Percentiles rank a stretch among this genome's conserved stretches.
These are phyloP conservation scores for Enterocytospora artemiae DNA, from an alignment of 371 early-diverging fungal genomes.

Conservation along the genomic window DNA sequence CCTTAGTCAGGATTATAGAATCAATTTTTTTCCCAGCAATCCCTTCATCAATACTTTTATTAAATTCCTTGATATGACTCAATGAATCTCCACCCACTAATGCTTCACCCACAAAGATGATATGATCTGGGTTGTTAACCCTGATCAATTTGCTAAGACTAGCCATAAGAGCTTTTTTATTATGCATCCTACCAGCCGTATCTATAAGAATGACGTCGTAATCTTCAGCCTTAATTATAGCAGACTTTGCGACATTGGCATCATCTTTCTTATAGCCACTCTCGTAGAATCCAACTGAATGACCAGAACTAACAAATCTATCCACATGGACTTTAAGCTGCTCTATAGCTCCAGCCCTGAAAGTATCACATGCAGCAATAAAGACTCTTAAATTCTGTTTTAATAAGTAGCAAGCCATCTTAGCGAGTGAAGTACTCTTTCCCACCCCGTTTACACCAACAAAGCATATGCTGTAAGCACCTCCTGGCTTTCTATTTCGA, in stretches of 20 bases:
- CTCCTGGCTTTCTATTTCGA: constrained; percentile 62
- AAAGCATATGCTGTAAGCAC: constrained; percentile 79
- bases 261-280: constrained; percentile 95
- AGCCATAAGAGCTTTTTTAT: constrained; percentile 89
- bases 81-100: constrained; percentile 92
- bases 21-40: constrained; percentile 72
- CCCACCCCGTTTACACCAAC: constrained; percentile 98
- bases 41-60: constrained; percentile 73
- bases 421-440: constrained; percentile 86
- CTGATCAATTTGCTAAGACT: constrained; percentile 80
- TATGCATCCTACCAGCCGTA: constrained; percentile 98
- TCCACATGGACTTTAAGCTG: constrained; percentile 82
- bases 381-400: constrained; percentile 77
- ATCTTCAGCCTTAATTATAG: constrained; percentile 70
- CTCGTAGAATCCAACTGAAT: constrained; percentile 80
- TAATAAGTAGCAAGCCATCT: constrained; percentile 87
- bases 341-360: constrained; percentile 95
- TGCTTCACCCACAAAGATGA: constrained; percentile 97
- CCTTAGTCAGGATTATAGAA: constrained; percentile 88
- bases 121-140: constrained; percentile 83
- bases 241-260: constrained; percentile 88
- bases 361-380: constrained; percentile 97
- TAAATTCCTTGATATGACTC: constrained; percentile 90
- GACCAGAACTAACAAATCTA: constrained; percentile 70
- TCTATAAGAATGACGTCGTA: constrained; percentile 95